Evolutionary conservation across 345 rosid species (phyloP), one percentile per base, ranked within the genome.

Genomic region (Syzygium jambos): DNA sequence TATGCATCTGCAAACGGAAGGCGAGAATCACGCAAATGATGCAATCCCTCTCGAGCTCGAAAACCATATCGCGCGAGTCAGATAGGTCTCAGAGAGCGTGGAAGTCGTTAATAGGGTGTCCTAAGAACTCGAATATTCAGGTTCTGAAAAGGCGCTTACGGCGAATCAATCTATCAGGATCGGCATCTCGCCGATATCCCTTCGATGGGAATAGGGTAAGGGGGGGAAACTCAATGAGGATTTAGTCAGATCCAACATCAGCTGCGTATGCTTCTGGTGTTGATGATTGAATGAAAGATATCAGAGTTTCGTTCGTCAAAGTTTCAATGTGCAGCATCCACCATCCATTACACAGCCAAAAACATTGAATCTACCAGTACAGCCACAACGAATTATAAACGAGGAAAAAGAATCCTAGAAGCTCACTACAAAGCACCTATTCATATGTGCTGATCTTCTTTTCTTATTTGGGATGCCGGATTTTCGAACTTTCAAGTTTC

Each of bases 101-200:
- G 80, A 2, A 34, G 46, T 21, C 4, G 2, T 9, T 68, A 7
- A 34, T 34, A 2, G 25, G 80, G 49, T 34, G 80, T 34, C 25
- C 80, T 73, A 38, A 41, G 25, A 73, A 73, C 49, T 73, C 0
- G 49, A 73, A 34, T 34, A 5, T 19, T 30, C 9, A 23, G 25
- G 1, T 34, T 73, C 0, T 43, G 0, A 56, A 9, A 23, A 56
- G n/a, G 5, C 4, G 27, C 27, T 22, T 2, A 22, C 5, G 5
- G 27, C n/a, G 12, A 9, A 56, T 23, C 61, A 5, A 52, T 52
- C 54, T 15, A 14, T 52, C 15, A 52, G 34, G 17, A 61, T 13
- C 14, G 0, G 19, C 4, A 0, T n/a, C 57, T 54, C 0, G 23
- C 57, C 2, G 9, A 43, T 43, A 43, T 43, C 16, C 30, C 7